A percentile compares a stretch with the other conserved stretches of the same genome.
phyloP scores from a whole-genome alignment of 208 protist genomes.

The Trichomonas gallinae region DNA sequence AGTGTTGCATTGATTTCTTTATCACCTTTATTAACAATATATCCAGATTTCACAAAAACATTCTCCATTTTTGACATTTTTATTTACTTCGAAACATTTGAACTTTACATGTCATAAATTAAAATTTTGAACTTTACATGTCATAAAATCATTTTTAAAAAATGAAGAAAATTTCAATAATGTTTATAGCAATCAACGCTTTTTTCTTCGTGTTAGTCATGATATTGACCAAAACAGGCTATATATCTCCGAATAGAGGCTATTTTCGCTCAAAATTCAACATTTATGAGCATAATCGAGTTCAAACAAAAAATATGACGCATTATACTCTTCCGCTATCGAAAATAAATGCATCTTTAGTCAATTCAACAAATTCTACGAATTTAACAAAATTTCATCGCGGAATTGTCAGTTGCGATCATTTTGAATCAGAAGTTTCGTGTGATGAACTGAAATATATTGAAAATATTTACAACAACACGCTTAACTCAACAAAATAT shows the following conservation, averaged over 20 bases:
- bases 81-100: no score
- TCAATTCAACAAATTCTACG: not conserved
- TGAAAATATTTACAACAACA: not conserved
- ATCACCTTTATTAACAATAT: not conserved
- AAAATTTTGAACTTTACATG: no score
- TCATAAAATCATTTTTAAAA: not conserved
- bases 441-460: not conserved
- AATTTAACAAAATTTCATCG: not conserved
- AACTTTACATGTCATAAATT: no score
- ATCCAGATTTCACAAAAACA: not conserved
- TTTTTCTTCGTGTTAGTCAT: not conserved
- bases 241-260: not conserved
- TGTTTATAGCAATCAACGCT: not conserved
- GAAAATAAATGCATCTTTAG: not conserved
- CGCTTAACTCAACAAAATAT: not conserved
- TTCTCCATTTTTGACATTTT: not conserved
- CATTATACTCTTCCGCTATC: not conserved
- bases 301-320: not conserved
- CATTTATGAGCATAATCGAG: no score
- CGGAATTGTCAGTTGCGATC: not conserved
- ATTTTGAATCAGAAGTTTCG: not conserved
- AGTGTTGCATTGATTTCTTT: not conserved
- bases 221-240: not conserved
- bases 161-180: not conserved
- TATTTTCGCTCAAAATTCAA: not conserved